These are phyloP conservation scores for Wickerhamomyces sp. DNA, from an alignment of 1,139 yeast genomes.

Conservation along the genomic window DNA sequence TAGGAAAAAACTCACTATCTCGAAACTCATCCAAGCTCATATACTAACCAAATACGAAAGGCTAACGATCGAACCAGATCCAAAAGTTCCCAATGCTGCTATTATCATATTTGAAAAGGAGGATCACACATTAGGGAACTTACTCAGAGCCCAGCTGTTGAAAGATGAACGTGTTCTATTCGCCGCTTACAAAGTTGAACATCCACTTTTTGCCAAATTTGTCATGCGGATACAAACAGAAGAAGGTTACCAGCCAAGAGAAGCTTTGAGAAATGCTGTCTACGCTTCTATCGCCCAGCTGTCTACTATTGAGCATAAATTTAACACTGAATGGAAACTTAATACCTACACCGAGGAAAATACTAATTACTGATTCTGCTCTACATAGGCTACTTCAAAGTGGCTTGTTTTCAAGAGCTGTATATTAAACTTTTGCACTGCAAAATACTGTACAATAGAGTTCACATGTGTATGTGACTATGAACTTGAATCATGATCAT, in stretches of 20 bases:
- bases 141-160: conserved; percentile 79
- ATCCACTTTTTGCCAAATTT: conserved; percentile 93
- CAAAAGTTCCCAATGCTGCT: conserved; percentile 93
- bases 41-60: conserved; percentile 26
- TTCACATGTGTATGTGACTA: too few species aligned
- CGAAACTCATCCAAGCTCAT: not conserved
- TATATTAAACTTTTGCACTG: too few species aligned
- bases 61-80: conserved; percentile 85
- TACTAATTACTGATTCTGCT: conserved; percentile 15
- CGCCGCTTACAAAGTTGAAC: conserved; percentile 97
- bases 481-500: too few species aligned
- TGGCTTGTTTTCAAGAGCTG: too few species aligned
- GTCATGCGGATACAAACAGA: conserved; percentile 92
- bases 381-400: too few species aligned
- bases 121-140: conserved; percentile 93
- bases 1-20: too few species aligned
- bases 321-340: conserved; percentile 89
- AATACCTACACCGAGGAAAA: conserved; percentile 69
- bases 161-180: conserved; percentile 84
- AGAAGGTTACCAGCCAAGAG: conserved; percentile 88
- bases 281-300: conserved; percentile 75
- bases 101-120: conserved; percentile 91
- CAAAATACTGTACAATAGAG: too few species aligned
- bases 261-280: conserved; percentile 88
- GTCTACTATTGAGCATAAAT: conserved; percentile 66